Base-by-base conservation (phyloP, 2,329 filamentous ascomycete genomes). In the Myriangium duriaei region DNA sequence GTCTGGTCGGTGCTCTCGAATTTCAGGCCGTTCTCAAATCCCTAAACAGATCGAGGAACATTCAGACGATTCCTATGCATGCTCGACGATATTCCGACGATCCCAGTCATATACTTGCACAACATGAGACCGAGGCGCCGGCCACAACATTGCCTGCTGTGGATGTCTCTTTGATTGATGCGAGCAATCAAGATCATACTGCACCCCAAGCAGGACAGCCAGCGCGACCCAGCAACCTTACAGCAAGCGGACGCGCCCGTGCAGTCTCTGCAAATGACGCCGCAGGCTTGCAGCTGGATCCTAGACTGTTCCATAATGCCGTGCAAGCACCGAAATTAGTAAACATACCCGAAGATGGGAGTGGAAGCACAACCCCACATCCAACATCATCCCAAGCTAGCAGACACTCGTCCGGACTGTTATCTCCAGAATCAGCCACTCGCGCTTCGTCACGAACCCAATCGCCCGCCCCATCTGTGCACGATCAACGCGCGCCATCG, bases 21-120 rank as follows among this genome's bases (percentile, higher is more conserved):
- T 98, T 98, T 50, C 74, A 87, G 49, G 88, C 88, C 2, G 80
- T 94, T 3, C 65, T 98, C 32, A 80, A 83, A n/a, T 86, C 86
- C 2, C 62, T 98, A 40, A 79, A 92, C 51, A 81, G 78, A 46
- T 82, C 85, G 40, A 75, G 82, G 51, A 91, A 84, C 46, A 73
- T 82, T 16, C 76, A 78, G 49, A 71, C 81, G 12, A 72, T 76
- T 30, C 72, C 77, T 2, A 76, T 93, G 43, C 70, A 76, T 46
- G 60, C 76, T 15, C 72, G 81, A 42, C 74, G 79, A 49, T 80
- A 80, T 52, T 82, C 79, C 1, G 77, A 82, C 44, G 74, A 79
- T 44, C 61, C 67, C 31, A 60, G 61, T n/a, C 60, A 53, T 37
- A 63, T 57, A 9, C 60, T 61, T 24, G 59, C 54, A 14, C 64